These are phyloP conservation scores for Alnus rubra DNA, from an alignment of 306 rosid genomes.

Conservation along the genomic window DNA sequence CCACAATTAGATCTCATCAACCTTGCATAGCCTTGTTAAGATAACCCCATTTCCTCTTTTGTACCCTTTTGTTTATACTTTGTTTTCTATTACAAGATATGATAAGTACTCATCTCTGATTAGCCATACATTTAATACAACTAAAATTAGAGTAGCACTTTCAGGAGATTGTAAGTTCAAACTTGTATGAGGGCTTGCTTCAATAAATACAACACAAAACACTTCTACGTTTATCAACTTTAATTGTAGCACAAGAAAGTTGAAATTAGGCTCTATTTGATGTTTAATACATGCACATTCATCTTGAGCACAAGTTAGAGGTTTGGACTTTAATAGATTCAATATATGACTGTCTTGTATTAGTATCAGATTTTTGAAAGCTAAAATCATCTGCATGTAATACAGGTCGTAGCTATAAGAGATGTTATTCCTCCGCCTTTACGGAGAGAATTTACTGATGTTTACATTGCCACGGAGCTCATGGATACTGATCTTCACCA, in stretches of 20 bases:
- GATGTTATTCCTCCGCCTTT: conserved; percentile 95
- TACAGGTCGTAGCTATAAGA: conserved; percentile 76
- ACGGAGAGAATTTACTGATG: conserved; percentile 88
- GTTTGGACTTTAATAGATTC: neutral
- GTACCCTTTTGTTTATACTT: neutral
- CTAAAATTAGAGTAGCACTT: neutral
- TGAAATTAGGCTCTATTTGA: neutral
- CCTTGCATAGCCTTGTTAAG: neutral
- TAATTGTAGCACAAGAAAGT: neutral
- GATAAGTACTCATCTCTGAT: neutral
- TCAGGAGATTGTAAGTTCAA: neutral
- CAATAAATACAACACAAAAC: neutral
- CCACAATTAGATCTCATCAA: no score
- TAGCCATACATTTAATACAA: neutral
- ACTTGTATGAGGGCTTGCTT: neutral
- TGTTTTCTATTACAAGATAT: no score
- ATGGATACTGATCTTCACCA: conserved; percentile 99
- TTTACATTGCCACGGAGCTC: conserved; percentile 73
- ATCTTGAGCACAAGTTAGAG: neutral
- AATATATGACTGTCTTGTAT: neutral
- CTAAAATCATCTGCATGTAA: conserved; percentile 29
- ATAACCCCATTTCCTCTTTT: neutral
- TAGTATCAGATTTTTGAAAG: conserved; percentile 5
- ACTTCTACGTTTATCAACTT: neutral
- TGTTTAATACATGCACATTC: neutral